phyloP scores from a whole-genome alignment of 768 basidiomycete genomes.

The Boletus sp. region DNA sequence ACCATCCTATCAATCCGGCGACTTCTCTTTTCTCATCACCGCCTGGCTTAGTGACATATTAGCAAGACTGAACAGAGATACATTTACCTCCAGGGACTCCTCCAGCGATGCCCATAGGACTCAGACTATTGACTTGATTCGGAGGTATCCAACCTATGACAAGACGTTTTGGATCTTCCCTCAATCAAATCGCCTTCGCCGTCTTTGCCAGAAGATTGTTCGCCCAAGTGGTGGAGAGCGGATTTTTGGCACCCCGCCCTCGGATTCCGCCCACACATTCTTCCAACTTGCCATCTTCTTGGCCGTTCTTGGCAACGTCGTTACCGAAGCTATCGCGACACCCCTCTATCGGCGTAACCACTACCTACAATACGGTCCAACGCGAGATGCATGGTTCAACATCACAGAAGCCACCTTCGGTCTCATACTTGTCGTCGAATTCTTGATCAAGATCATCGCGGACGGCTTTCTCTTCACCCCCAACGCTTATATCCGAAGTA shows the following conservation, averaged over 20 bases:
- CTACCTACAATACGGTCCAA: constrained; percentile 53
- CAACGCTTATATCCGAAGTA: constrained; percentile 85
- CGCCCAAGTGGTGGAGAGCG: constrained; percentile 82
- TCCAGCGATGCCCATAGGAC: constrained; percentile 62
- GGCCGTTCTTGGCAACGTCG: constrained; percentile 76
- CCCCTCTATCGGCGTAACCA: constrained; percentile 79
- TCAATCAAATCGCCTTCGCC: constrained; percentile 71
- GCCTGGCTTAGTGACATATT: constrained; percentile 55
- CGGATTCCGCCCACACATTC: constrained; percentile 58
- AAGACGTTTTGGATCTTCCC: constrained; percentile 87
- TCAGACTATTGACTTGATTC: constrained; percentile 83
- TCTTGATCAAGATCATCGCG: constrained; percentile 85
- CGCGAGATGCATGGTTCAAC: constrained; percentile 84
- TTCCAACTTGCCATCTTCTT: constrained; percentile 74
- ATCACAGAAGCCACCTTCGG: constrained; percentile 73
- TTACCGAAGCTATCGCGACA: constrained; percentile 79
- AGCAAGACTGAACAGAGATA: constrained; percentile 57
- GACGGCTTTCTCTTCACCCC: constrained; percentile 91
- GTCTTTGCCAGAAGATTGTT: constrained; percentile 78
- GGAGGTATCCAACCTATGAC: constrained; percentile 85
- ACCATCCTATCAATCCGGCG: background rate
- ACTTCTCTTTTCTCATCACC: constrained; percentile 5
- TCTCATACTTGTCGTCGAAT: constrained; percentile 71
- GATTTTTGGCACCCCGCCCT: constrained; percentile 74
- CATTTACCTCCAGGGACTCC: constrained; percentile 45